Percentiles rank a stretch among this genome's conserved stretches.
Evolutionary conservation across 371 early-diverging fungal genomes (phyloP).

Genomic region (Apophysomyces elegans): DNA sequence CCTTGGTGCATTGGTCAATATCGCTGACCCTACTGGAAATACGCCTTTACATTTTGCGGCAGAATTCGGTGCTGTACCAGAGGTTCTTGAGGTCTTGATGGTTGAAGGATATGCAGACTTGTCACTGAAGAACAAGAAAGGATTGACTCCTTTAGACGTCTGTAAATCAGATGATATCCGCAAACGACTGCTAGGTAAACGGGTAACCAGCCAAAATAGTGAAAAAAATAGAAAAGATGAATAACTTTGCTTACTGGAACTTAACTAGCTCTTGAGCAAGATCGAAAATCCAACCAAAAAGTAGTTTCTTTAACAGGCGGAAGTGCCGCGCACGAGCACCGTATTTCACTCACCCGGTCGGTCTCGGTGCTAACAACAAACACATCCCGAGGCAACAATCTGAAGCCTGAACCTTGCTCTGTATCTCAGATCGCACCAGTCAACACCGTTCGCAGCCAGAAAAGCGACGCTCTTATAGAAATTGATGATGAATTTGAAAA

Average conservation of each 20-base stretch:
- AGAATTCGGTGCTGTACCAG: conserved; percentile 59
- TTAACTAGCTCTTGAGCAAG: conserved; percentile 29
- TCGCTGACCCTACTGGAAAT: conserved; percentile 66
- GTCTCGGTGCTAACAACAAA: conserved; percentile 26
- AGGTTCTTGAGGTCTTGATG: conserved; percentile 57
- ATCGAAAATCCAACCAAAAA: conserved; percentile 27
- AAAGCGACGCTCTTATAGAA: conserved; percentile 35
- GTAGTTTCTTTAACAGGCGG: conserved; percentile 27
- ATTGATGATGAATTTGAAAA: conserved; percentile 57
- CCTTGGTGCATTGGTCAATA: conserved; percentile 62
- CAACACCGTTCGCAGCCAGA: background rate
- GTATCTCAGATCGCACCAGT: conserved; percentile 9
- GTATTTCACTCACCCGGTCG: conserved; percentile 20
- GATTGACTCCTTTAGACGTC: conserved; percentile 56
- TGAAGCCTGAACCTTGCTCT: background rate
- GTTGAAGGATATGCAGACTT: conserved; percentile 55
- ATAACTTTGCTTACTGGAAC: background rate
- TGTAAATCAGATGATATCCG: conserved; percentile 43
- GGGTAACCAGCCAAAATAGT: background rate
- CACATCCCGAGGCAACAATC: conserved; percentile 6
- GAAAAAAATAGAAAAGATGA: background rate
- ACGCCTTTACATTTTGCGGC: conserved; percentile 75
- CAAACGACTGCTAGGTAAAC: conserved; percentile 24
- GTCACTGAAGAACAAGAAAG: conserved; percentile 54
- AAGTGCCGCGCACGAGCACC: conserved; percentile 22